Conservation (phyloP, 495 filamentous ascomycete species). For the Paragyromitra xinjiangensis region DNA sequence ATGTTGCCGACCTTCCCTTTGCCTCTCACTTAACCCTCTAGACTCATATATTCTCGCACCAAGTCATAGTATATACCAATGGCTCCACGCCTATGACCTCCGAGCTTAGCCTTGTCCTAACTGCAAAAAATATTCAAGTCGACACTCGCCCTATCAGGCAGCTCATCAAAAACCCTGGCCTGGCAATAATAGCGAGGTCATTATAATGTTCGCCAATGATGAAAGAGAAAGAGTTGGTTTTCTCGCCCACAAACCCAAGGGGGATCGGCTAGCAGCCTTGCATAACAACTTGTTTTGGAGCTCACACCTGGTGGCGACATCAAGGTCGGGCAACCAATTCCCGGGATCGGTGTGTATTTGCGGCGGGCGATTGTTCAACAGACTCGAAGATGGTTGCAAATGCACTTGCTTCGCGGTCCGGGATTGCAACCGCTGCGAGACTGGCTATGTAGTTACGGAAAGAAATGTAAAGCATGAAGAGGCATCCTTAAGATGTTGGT, state of each 20-base stretch:
- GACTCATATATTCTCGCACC: background rate
- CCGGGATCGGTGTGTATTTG: background rate
- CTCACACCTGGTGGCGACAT: background rate
- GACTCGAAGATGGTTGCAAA: background rate
- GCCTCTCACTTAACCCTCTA: background rate
- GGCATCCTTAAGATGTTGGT: background rate
- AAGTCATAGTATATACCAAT: background rate
- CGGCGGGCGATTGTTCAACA: constrained; percentile 1
- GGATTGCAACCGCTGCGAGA: background rate
- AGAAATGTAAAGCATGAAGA: background rate
- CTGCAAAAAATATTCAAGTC: background rate
- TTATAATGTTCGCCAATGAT: background rate
- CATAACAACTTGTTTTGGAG: background rate
- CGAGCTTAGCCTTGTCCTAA: background rate
- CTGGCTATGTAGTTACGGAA: background rate
- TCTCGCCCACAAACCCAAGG: background rate
- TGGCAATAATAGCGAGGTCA: background rate
- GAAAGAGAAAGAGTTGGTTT: background rate
- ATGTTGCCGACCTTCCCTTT: background rate
- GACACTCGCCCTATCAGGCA: background rate
- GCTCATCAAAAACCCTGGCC: constrained; percentile 3
- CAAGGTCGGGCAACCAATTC: background rate
- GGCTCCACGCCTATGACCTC: background rate
- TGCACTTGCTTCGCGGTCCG: background rate
- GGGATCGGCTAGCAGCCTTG: background rate